Evolutionary conservation across 176 grass and related monocot species (phyloP), one percentile per base, ranked within the genome.

Genomic region (Dendrocalamus sinicus): DNA sequence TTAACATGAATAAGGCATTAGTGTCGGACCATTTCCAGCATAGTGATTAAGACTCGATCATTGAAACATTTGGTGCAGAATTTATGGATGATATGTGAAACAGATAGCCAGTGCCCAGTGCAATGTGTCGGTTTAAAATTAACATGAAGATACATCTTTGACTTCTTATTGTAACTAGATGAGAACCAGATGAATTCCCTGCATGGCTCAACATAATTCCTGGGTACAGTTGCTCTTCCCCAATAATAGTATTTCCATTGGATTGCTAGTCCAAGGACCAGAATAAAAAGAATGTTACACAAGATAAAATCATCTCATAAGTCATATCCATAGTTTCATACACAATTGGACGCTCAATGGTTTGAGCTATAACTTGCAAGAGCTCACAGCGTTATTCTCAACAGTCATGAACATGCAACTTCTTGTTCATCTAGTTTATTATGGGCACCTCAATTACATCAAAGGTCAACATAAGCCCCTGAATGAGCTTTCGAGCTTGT

Each of bases 51-150:
- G 12, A 46, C 20, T 71, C 13, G 2, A 76, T 22, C 4, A 58
- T 86, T 73, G 37, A 53, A 59, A 74, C 43, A 16, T 19, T 16
- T 84, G 0, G 7, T 41, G 5, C 59, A 75, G 1, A 84, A 41
- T 43, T 83, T 20, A 50, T 50, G 28, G 64, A 73, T 60, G 75
- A 37, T 0, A 60, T 53, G 71, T 82, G 55, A 77, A 47, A 12
- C 2, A 51, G 39, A 32, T 65, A 64, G 57, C 51, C 57, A 59
- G 8, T n/a, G 55, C 20, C 8, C 12, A 52, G 28, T 43, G 50
- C n/a, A 24, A 76, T 20, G 2, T 41, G 9, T 67, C 35, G 19
- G 22, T 47, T 39, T 19, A 35, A 30, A 47, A 78, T 16, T n/a
- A 47, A 15, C 15, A 75, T 26, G 6, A 76, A 74, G 45, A 57